Evolutionary conservation across 1,284 basidiomycete species (phyloP), one percentile per base, ranked within the genome.

Genomic region (Malassezia slooffiae): DNA sequence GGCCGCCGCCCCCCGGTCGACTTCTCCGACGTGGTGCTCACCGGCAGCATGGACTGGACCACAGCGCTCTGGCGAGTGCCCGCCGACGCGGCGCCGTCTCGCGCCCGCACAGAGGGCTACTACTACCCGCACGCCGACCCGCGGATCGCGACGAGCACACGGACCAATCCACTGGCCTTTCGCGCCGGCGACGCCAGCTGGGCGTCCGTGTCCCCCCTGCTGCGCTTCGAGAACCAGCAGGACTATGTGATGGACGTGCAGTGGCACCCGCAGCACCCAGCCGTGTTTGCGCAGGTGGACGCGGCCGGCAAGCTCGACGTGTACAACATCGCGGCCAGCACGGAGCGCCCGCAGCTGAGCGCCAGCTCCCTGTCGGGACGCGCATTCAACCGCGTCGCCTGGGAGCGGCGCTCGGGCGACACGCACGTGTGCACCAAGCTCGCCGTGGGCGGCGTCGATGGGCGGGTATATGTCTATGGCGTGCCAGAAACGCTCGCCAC

Each of bases 221-320:
- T 23, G 20, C 46, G 46, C 35, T 48, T 48, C 30, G 46, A 48
- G 26, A 41, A 39, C 24, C 34, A 42, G 36, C 35, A 38, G 7
- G 41, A 48, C 36, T 96, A 96, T 67, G 87, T 97, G n/a, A 96
- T 93, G 72, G 91, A 96, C 71, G 89, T 89, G 37, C 83, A 82
- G 66, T 99, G 93, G 93, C 90, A 96, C 70, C 88, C 90, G 2
- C 75, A 79, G 20, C 90, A 97, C 70, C 93, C 93, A 4, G 87
- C 89, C 0, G 52, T 93, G 32, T 99, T 97, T 69, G 91, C 84
- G 12, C 81, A 80, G 4, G 93, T 88, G 2, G 90, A 97, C 70
- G 93, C 89, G 0, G 82, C 83, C 2, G 93, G 91, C 24, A 83
- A 82, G 63, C 89, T 99, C 70, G 88, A 96, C 67, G 62, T 99